phyloP scores from a whole-genome alignment of 352 stramenopile genomes.

The Thraustochytrium sp. region DNA sequence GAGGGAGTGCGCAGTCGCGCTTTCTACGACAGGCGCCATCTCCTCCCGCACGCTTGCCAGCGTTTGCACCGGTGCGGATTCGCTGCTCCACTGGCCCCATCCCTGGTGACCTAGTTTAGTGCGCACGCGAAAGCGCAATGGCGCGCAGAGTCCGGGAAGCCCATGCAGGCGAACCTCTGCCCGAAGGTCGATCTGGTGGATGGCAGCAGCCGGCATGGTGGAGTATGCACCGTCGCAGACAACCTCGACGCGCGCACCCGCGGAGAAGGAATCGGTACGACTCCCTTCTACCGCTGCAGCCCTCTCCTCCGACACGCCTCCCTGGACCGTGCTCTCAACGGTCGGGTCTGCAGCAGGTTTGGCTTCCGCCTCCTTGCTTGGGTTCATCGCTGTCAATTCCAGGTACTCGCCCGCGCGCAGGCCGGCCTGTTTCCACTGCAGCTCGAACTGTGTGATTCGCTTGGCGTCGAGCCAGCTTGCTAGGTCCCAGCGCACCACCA shows the following conservation, averaged over 20 bases:
- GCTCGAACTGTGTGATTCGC: background rate
- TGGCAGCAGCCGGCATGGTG: background rate
- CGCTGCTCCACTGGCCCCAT: constrained; percentile 21
- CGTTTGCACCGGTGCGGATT: constrained; percentile 24
- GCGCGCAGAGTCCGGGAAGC: background rate
- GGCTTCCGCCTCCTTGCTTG: background rate
- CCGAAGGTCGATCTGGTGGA: background rate
- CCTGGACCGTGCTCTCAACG: no score
- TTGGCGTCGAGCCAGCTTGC: constrained; percentile 4
- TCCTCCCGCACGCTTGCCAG: background rate
- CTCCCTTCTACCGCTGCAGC: no score
- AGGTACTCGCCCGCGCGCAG: constrained; percentile 2
- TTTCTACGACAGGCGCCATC: background rate
- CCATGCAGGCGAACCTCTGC: background rate
- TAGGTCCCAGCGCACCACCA: constrained; percentile 20
- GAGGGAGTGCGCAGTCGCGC: background rate
- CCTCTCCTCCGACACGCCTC: no score
- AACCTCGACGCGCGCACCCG: background rate
- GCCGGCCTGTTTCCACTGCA: background rate
- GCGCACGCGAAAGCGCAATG: constrained; percentile 12
- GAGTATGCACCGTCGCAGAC: constrained; percentile 21
- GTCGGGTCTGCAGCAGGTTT: no score
- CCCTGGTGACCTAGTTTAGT: constrained; percentile 21
- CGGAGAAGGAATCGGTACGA: no score
- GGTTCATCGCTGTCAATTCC: background rate